Conservation (phyloP, 352 stramenopile species). For the Pythium vanterpoolii region DNA sequence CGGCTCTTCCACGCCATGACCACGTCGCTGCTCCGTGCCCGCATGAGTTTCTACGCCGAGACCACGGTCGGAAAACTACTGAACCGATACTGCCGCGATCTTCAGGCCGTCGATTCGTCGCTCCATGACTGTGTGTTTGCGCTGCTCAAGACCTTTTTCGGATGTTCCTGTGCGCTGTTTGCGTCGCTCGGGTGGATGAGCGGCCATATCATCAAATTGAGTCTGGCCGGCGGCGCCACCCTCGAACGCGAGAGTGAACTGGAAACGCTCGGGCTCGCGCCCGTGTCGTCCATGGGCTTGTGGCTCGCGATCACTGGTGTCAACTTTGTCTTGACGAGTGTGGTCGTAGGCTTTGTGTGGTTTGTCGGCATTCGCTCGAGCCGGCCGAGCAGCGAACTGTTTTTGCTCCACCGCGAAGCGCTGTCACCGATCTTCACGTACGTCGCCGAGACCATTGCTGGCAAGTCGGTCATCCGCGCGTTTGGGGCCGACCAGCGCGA, state of each 20-base stretch:
- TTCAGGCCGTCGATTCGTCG: slow-evolving; percentile 32
- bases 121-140: slow-evolving; percentile 24
- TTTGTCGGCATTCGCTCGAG: slow-evolving; percentile 28
- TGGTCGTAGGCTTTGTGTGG: slow-evolving; percentile 27
- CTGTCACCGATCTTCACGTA: slow-evolving; percentile 30
- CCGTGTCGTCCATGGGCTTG: slow-evolving; percentile 9
- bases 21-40: slow-evolving; percentile 16
- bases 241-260: slow-evolving; percentile 17
- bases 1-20: slow-evolving; percentile 26
- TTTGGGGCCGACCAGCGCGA: slow-evolving; percentile 23
- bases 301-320: slow-evolving; percentile 29
- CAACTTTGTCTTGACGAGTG: slow-evolving; percentile 25
- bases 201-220: slow-evolving; percentile 33
- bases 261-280: slow-evolving; percentile 16
- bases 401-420: slow-evolving; percentile 32
- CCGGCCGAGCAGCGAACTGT: slow-evolving; percentile 32
- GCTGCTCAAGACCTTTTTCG: slow-evolving; percentile 32
- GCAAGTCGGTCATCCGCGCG: slow-evolving; percentile 20
- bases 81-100: slow-evolving; percentile 25
- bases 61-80: slow-evolving; percentile 25
- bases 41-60: slow-evolving; percentile 27
- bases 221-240: not conserved
- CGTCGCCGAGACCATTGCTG: slow-evolving; percentile 21
- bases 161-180: slow-evolving; percentile 33
- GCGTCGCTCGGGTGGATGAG: slow-evolving; percentile 36